Conservation (phyloP, 305 asterid species). For the Lippia alba region DNA sequence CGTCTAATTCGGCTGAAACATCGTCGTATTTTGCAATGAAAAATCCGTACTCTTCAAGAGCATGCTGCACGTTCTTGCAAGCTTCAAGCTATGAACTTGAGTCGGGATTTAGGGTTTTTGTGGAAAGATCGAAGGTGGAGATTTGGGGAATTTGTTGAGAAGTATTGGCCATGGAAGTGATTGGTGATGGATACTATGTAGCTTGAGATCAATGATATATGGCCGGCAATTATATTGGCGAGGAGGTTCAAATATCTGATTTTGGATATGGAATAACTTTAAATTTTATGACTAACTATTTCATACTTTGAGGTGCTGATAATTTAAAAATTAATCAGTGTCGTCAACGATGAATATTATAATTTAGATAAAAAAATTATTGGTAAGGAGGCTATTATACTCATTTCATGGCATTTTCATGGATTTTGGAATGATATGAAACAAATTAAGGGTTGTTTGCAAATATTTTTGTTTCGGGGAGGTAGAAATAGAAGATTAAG, state of each 20-base stretch:
- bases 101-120: constrained; percentile 36
- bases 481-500: no score
- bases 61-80: constrained; percentile 42
- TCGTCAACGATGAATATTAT: no score
- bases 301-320: no score
- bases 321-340: no score
- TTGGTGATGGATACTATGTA: not conserved
- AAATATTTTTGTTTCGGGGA: no score
- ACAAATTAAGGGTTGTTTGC: no score
- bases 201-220: constrained; percentile 4
- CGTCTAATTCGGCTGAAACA: constrained; percentile 39
- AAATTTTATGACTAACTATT: no score
- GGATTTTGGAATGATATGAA: no score
- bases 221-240: not conserved
- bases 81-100: constrained; percentile 45
- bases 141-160: constrained; percentile 37
- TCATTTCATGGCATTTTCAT: no score
- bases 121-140: constrained; percentile 49
- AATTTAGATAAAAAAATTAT: no score
- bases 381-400: constrained; percentile 2
- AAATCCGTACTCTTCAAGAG: constrained; percentile 70
- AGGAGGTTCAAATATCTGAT: no score
- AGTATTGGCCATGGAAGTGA: constrained; percentile 27
- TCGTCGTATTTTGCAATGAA: constrained; percentile 49
- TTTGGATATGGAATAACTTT: no score